phyloP scores from a whole-genome alignment of 2,329 filamentous ascomycete species.

The Claviceps digitariae region DNA sequence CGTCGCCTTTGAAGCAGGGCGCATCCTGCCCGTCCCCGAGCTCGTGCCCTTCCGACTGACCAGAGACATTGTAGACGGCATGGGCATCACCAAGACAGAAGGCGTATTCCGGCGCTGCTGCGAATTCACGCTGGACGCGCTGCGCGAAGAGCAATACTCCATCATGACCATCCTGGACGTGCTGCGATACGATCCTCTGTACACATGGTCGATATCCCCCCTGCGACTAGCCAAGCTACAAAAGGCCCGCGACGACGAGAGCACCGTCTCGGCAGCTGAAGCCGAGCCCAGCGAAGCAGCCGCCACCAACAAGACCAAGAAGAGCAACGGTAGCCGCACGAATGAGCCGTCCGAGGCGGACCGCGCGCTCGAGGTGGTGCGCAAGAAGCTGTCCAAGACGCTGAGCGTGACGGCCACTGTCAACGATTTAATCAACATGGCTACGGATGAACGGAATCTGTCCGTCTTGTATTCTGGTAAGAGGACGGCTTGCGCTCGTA shows the following conservation, averaged over 20 bases:
- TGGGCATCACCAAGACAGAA: constrained; percentile 91
- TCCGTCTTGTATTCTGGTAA: constrained; percentile 75
- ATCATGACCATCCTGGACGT: constrained; percentile 99
- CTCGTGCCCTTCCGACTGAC: constrained; percentile 92
- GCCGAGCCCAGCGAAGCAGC: constrained; percentile 23
- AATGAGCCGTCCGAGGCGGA: constrained; percentile 67
- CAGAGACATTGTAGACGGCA: constrained; percentile 87
- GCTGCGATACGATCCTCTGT: constrained; percentile 91
- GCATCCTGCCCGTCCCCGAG: constrained; percentile 89
- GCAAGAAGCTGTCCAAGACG: constrained; percentile 90
- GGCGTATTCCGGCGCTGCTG: constrained; percentile 96
- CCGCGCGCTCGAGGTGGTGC: constrained; percentile 78
- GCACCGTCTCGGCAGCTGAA: constrained; percentile 19
- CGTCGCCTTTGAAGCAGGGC: constrained; percentile 91
- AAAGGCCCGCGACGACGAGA: constrained; percentile 40
- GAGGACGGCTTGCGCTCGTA: constrained; percentile 11
- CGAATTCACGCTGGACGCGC: constrained; percentile 88
- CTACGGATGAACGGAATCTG: constrained; percentile 82
- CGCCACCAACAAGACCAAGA: constrained; percentile 26
- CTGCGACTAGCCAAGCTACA: constrained; percentile 51
- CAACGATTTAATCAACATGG: constrained; percentile 92
- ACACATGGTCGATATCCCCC: constrained; percentile 83
- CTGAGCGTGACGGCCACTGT: constrained; percentile 90
- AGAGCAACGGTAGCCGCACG: constrained; percentile 21
- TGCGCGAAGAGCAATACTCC: constrained; percentile 88